These are phyloP conservation scores for Elsinoe fawcettii DNA, from an alignment of 2,329 filamentous ascomycete genomes.

Conservation along the genomic window DNA sequence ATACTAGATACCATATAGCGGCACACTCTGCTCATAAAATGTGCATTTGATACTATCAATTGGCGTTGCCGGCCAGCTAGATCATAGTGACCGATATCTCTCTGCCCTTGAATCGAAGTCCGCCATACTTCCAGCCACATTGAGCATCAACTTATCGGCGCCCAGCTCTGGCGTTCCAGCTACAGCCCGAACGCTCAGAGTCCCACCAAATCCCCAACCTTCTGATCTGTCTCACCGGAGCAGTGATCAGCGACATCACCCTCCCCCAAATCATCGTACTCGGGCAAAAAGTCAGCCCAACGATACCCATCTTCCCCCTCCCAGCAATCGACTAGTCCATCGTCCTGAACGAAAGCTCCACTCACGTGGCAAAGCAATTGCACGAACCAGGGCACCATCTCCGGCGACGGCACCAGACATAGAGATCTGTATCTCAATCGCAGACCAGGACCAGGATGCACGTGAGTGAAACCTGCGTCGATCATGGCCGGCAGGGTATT, in stretches of 20 bases:
- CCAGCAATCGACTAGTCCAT: neutral
- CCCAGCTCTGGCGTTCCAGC: too few relatives aligned
- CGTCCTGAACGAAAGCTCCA: neutral
- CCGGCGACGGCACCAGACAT: neutral
- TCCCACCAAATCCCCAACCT: too few relatives aligned
- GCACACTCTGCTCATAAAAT: neutral
- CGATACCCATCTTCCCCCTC: neutral
- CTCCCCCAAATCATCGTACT: too few relatives aligned
- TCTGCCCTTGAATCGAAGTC: too few relatives aligned
- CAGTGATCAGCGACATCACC: too few relatives aligned
- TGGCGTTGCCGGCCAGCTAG: too few relatives aligned
- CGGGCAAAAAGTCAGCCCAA: neutral
- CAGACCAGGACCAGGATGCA: neutral
- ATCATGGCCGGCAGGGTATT: too few relatives aligned
- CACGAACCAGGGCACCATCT: neutral
- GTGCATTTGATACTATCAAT: neutral
- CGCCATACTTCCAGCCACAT: too few relatives aligned
- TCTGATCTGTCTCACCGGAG: too few relatives aligned
- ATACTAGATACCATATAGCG: conserved; percentile 4
- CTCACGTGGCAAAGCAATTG: neutral
- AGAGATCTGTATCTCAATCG: neutral
- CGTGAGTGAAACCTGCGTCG: neutral
- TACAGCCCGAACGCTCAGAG: too few relatives aligned
- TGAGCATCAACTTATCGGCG: too few relatives aligned
- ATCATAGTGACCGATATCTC: too few relatives aligned